Conservation (phyloP, 495 filamentous ascomycete species). For the Xylaria acuta region DNA sequence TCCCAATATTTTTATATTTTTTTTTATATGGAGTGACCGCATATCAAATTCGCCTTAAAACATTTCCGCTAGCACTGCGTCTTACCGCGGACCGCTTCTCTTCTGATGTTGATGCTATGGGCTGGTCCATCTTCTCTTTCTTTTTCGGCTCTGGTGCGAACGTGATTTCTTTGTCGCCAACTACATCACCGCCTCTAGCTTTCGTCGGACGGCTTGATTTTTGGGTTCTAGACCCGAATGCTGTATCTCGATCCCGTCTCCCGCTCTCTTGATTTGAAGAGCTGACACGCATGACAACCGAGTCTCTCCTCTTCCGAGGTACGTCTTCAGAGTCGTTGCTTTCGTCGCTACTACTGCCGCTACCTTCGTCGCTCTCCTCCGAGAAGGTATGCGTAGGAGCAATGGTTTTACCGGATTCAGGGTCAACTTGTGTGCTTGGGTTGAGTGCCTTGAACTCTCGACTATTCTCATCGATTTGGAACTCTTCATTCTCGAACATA, state of each 20-base stretch:
- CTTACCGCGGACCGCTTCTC: slow-evolving; percentile 56
- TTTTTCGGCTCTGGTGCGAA: slow-evolving; percentile 74
- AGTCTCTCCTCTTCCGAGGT: slow-evolving; percentile 44
- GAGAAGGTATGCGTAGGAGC: slow-evolving; percentile 31
- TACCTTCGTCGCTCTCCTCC: slow-evolving; percentile 45
- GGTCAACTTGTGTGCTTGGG: slow-evolving; percentile 68
- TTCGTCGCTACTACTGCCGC: slow-evolving; percentile 53
- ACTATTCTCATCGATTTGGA: slow-evolving; percentile 88
- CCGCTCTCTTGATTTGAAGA: slow-evolving; percentile 68
- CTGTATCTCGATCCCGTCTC: slow-evolving; percentile 61
- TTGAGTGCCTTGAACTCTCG: slow-evolving; percentile 87
- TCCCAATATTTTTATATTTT: slow-evolving; percentile 10
- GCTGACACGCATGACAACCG: slow-evolving; percentile 67
- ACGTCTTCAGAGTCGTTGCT: slow-evolving; percentile 42
- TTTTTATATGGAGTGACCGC: slow-evolving; percentile 18
- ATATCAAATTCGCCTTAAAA: slow-evolving; percentile 66
- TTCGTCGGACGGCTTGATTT: slow-evolving; percentile 54
- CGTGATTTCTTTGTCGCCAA: slow-evolving; percentile 85
- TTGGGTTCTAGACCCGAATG: slow-evolving; percentile 73
- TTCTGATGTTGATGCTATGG: slow-evolving; percentile 41
- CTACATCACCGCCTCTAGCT: slow-evolving; percentile 59
- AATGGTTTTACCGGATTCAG: slow-evolving; percentile 31
- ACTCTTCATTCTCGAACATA: slow-evolving; percentile 92
- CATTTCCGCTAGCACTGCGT: slow-evolving; percentile 77
- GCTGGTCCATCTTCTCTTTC: slow-evolving; percentile 47